A percentile compares a stretch with the other conserved stretches of the same genome.
Conservation (phyloP, 192 early-diverging fungal genomes). For the Borealophlyctis nickersoniae region DNA sequence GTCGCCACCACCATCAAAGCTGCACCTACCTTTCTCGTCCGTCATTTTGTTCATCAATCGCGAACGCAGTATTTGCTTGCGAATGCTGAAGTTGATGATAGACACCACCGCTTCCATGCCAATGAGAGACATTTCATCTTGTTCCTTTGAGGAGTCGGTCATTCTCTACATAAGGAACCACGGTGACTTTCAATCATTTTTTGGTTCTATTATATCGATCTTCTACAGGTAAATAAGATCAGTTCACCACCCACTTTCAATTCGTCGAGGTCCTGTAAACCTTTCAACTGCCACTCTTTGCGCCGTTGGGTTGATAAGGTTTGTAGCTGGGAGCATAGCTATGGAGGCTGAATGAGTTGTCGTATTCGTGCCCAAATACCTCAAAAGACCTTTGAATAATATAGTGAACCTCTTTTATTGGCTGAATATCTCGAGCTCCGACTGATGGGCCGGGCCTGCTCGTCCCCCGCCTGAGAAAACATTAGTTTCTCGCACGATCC, state of each 20-base stretch:
- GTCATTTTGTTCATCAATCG: slow-evolving; percentile 44
- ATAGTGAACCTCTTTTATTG: neutral
- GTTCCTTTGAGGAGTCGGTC: slow-evolving; percentile 43
- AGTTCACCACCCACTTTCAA: neutral
- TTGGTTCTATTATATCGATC: neutral
- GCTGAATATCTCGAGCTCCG: neutral
- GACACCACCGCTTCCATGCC: slow-evolving; percentile 52
- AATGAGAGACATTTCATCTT: slow-evolving; percentile 45
- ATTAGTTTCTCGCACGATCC: too few species aligned
- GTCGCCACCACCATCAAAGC: too few species aligned
- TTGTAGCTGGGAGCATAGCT: neutral
- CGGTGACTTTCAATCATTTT: neutral
- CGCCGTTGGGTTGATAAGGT: neutral
- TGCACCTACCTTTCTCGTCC: slow-evolving; percentile 55
- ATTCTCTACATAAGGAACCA: slow-evolving; percentile 21
- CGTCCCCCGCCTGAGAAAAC: too few species aligned
- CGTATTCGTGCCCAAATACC: neutral
- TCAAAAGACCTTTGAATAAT: too few species aligned
- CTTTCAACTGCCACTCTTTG: neutral
- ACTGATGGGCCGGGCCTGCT: neutral
- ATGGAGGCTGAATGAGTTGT: neutral
- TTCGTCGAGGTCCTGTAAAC: neutral
- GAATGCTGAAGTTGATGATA: slow-evolving; percentile 41
- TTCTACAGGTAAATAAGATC: neutral
- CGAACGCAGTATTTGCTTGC: slow-evolving; percentile 46